Conservation (phyloP, 2,329 filamentous ascomycete genomes). For the Cercospora beticola region DNA sequence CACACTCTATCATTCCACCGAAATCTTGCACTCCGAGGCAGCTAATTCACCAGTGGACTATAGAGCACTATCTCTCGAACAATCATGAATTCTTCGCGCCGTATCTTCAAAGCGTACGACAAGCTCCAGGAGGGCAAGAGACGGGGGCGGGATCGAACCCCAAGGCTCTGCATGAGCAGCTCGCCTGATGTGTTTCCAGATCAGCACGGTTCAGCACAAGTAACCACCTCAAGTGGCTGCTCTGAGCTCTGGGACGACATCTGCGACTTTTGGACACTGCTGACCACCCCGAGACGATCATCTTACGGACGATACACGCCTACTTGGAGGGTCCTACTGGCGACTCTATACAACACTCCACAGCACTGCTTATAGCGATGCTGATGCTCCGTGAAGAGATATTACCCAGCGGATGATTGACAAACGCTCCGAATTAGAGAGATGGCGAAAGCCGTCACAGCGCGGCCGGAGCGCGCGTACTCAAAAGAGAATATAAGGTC, state of each 20-base stretch:
- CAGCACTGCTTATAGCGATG: background rate
- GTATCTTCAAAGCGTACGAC: background rate
- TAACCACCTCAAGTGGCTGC: background rate
- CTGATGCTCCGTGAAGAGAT: background rate
- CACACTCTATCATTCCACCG: background rate
- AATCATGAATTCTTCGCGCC: background rate
- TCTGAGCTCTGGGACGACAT: background rate
- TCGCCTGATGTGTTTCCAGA: background rate
- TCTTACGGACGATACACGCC: background rate
- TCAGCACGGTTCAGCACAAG: background rate
- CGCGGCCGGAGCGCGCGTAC: no score
- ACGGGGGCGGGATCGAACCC: background rate
- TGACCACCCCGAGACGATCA: background rate
- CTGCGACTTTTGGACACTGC: background rate
- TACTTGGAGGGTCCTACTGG: background rate
- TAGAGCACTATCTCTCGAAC: background rate
- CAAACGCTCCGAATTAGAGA: no score
- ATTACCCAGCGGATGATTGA: no score
- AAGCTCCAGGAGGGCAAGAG: background rate
- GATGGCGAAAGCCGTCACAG: no score
- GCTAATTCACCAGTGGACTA: background rate
- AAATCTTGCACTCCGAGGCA: background rate
- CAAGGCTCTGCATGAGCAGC: background rate
- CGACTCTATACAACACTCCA: background rate
- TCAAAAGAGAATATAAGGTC: no score